These are phyloP conservation scores for Litsea cubeba DNA, from an alignment of 164 flowering plant genomes.

Conservation along the genomic window DNA sequence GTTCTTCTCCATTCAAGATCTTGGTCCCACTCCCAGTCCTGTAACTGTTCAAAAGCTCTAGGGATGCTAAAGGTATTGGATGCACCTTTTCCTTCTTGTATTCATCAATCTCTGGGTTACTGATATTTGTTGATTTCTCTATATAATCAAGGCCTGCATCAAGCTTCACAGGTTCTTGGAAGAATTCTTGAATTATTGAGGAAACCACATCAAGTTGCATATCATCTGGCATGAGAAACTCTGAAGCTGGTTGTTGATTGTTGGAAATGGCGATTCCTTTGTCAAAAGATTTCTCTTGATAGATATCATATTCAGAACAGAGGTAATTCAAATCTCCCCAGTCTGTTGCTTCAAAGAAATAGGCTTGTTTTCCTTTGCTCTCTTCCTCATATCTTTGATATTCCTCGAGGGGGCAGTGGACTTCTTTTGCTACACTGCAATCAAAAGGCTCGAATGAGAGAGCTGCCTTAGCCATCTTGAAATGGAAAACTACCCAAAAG, in stretches of 20 bases:
- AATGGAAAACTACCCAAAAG: not conserved
- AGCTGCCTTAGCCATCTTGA: constrained; percentile 7
- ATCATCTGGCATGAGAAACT: constrained; percentile 19
- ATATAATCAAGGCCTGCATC: not conserved
- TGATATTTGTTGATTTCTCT: not conserved
- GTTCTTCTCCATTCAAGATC: constrained; percentile 14
- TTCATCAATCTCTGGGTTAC: not conserved
- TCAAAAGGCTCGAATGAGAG: constrained; percentile 14
- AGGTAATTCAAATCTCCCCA: constrained; percentile 15
- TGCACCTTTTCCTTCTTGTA: constrained; percentile 16
- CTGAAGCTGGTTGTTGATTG: constrained; percentile 16
- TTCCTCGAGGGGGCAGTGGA: constrained; percentile 4
- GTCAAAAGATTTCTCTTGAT: constrained; percentile 7
- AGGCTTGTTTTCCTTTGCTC: constrained; percentile 10
- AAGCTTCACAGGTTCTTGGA: constrained; percentile 11
- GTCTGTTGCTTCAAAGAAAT: constrained; percentile 15
- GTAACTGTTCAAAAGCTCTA: constrained; percentile 30
- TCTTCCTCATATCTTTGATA: constrained; percentile 8
- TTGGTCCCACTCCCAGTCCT: constrained; percentile 15
- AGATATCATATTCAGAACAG: constrained; percentile 18
- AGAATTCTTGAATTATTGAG: constrained; percentile 14
- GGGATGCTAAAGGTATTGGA: constrained; percentile 17
- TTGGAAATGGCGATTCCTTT: constrained; percentile 10
- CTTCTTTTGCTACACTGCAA: constrained; percentile 19
- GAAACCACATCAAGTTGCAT: constrained; percentile 13